Evolutionary conservation across 306 rosid species (phyloP).

Genomic region (Morella rubra): DNA sequence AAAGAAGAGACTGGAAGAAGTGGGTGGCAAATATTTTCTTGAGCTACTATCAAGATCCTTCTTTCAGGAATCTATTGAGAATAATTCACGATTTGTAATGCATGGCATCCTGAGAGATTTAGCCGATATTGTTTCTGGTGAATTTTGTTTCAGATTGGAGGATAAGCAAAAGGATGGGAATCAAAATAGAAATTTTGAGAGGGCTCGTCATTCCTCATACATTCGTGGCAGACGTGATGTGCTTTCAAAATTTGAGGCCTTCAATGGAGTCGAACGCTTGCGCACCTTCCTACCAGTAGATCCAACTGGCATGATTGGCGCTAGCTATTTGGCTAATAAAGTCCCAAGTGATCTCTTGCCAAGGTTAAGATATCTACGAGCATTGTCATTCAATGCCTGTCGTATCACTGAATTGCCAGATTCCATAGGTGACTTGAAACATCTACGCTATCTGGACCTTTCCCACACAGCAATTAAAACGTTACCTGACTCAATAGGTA

Average conservation of each 20-base stretch:
- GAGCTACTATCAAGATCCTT: conserved; percentile 40
- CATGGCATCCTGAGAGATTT: conserved; percentile 32
- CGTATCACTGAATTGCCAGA: conserved; percentile 31
- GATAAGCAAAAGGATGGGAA: neutral
- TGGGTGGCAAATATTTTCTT: conserved; percentile 33
- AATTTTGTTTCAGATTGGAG: conserved; percentile 33
- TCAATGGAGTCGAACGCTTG: conserved; percentile 18
- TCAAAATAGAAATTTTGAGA: conserved; percentile 20
- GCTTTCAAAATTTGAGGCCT: conserved; percentile 27
- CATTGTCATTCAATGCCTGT: conserved; percentile 33
- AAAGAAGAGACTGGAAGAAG: conserved; percentile 25
- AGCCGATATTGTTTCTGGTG: conserved; percentile 34
- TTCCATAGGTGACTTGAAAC: conserved; percentile 29
- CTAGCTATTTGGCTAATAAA: conserved; percentile 32
- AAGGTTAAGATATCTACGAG: conserved; percentile 27
- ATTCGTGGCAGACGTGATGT: conserved; percentile 29
- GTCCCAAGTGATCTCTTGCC: conserved; percentile 31
- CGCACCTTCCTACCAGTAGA: conserved; percentile 40
- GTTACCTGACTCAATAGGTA: conserved; percentile 29
- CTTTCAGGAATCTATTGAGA: conserved; percentile 17
- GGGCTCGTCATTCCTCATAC: conserved; percentile 38
- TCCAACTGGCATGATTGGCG: conserved; percentile 29
- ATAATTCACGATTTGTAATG: conserved; percentile 20
- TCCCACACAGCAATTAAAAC: conserved; percentile 31
- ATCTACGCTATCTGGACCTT: conserved; percentile 32